Base-by-base conservation (phyloP, 1,139 yeast genomes). In the Kurtzmaniella quercitrusa region DNA sequence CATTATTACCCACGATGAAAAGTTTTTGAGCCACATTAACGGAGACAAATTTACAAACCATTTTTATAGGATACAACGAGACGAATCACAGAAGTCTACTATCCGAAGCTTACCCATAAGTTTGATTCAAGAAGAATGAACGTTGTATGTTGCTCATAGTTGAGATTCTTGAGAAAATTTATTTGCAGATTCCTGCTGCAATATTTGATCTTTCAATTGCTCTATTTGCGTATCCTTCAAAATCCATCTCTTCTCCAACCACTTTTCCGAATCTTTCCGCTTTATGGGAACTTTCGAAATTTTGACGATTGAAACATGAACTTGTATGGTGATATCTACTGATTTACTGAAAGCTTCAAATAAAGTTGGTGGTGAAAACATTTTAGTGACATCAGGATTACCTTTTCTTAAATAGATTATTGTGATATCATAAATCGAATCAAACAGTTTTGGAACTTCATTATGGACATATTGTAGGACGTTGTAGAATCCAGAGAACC, bases 1-100 rank as follows among this genome's bases (percentile, higher is more conserved):
- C 55, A 94, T 93, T 4, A 93, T 93, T 53, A 93, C 98, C 0
- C 98, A 93, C 58, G 99, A 93, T 65, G 97, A 93, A 62, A 85
- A 86, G 54, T 93, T 93, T 57, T 69, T 93, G 57, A 75, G 82
- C 43, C 85, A 84, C 58, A 90, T 93, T 81, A 82, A 84, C 59
- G 97, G 97, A 0, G 79, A 83, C 25, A 78, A 81, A 44, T 90
- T 87, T 59, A 83, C 96, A n/a, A 96, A 89, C 60, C 90, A 85
- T 57, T 94, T 87, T 62, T 93, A 84, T 63, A 75, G 87, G 49
- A 83, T 93, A 16, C 79, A 79, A 50, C 74, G 98, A 58, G 90
- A 90, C 61, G 88, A 83, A 48, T 76, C 85, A 43, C 93, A 89
- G 55, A 81, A 81, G 50, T 87, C 96, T 1, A 79, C 81, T 46